Conservation (phyloP, 305 asterid genomes). For the Fraxinus platypoda region DNA sequence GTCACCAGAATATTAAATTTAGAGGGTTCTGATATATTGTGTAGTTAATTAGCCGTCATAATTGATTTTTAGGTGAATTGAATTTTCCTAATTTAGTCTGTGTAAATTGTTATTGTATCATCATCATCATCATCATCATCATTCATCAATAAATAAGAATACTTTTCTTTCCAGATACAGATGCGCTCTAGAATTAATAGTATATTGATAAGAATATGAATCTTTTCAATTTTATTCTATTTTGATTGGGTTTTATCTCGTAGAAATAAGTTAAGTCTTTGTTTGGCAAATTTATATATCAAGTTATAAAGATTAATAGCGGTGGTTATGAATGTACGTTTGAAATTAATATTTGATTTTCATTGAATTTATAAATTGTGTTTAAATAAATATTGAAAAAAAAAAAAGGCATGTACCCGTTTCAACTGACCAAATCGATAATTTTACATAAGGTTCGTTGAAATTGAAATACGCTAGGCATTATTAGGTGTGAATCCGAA, state of each 20-base stretch:
- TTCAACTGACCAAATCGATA: too few species aligned
- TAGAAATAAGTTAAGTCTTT: too few species aligned
- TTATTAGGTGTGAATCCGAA: background rate
- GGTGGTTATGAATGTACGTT: too few species aligned
- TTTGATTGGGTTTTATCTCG: too few species aligned
- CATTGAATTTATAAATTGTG: too few species aligned
- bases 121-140: background rate
- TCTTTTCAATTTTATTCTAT: too few species aligned
- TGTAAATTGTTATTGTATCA: background rate
- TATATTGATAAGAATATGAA: background rate
- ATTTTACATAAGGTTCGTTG: background rate
- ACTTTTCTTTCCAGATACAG: background rate
- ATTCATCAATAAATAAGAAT: background rate
- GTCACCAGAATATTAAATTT: background rate
- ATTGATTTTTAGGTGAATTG: background rate
- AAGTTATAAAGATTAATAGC: too few species aligned
- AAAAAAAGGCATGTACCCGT: background rate
- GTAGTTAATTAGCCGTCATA: background rate
- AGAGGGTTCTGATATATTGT: background rate
- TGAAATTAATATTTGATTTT: too few species aligned
- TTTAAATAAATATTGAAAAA: too few species aligned
- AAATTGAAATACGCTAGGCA: background rate
- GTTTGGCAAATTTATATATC: too few species aligned
- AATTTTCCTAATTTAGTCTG: background rate
- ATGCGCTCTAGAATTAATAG: background rate